Evolutionary conservation across 2,329 filamentous ascomycete species (phyloP).

Genomic region (Calonectria pauciramosa): DNA sequence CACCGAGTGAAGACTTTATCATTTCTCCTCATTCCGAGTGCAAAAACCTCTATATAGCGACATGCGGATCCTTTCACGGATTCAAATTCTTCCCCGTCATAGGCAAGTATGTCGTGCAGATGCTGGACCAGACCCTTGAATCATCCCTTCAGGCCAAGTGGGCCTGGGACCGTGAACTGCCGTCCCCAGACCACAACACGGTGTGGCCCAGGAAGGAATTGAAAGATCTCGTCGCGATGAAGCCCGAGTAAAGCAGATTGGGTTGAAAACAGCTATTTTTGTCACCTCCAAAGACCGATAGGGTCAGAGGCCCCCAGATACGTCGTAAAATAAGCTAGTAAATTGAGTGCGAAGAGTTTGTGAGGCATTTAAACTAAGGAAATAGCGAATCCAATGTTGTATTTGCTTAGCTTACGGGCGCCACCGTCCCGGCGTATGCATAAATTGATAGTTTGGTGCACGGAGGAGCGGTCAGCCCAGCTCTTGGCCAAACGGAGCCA

Average conservation of each 20-base stretch:
- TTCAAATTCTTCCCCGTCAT: conserved; percentile 78
- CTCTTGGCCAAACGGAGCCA: background rate
- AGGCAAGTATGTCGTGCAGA: conserved; percentile 71
- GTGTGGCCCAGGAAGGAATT: conserved; percentile 72
- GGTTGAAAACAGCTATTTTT: background rate
- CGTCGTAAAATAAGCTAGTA: background rate
- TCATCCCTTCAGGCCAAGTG: conserved; percentile 61
- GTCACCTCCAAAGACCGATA: background rate
- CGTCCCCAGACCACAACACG: conserved; percentile 64
- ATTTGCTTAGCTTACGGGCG: background rate
- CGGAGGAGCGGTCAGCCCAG: background rate
- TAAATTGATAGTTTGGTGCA: conserved; percentile 1
- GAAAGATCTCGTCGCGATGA: conserved; percentile 57
- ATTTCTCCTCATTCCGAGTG: conserved; percentile 68
- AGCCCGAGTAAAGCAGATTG: background rate
- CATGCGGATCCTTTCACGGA: conserved; percentile 76
- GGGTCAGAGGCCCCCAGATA: background rate
- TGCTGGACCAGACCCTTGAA: conserved; percentile 62
- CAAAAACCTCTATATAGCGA: conserved; percentile 71
- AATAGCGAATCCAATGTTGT: too few relatives aligned
- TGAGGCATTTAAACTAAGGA: background rate
- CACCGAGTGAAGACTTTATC: conserved; percentile 72
- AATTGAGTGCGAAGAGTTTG: too few relatives aligned
- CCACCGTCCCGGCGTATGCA: background rate
- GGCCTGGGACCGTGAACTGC: conserved; percentile 72